Evolutionary conservation across 2,329 filamentous ascomycete genomes (phyloP).

Genomic region (Diaporthe sp.): DNA sequence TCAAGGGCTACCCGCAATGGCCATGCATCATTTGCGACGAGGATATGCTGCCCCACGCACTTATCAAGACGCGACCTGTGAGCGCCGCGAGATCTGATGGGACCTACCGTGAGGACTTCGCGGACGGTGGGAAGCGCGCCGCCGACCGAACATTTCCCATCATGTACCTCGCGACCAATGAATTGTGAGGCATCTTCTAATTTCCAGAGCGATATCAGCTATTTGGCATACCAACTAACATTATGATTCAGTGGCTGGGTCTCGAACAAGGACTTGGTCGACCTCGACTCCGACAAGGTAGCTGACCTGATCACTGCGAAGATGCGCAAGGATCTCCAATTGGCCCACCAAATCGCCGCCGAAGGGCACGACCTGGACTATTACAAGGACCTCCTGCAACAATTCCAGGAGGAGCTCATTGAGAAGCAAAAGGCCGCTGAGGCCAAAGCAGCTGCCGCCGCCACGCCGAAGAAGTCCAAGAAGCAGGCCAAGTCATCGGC

Average conservation of each 20-base stretch:
- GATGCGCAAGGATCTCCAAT: constrained; percentile 82
- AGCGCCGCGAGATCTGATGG: constrained; percentile 87
- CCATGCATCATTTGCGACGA: constrained; percentile 95
- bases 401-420: constrained; percentile 76
- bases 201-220: constrained; percentile 7
- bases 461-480: constrained; percentile 59
- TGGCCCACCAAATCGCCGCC: constrained; percentile 84
- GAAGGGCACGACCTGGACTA: constrained; percentile 83
- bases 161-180: constrained; percentile 95
- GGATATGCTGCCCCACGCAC: constrained; percentile 86
- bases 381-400: constrained; percentile 85
- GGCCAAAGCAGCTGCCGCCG: constrained; percentile 58
- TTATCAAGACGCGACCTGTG: constrained; percentile 85
- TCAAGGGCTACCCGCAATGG: constrained; percentile 97
- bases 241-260: constrained; percentile 83
- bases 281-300: constrained; percentile 81
- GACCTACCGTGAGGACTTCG: constrained; percentile 87
- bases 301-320: constrained; percentile 79
- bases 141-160: constrained; percentile 91
- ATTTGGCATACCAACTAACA: constrained; percentile 20
- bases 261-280: constrained; percentile 83
- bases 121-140: constrained; percentile 87
- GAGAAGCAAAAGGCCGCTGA: constrained; percentile 69
- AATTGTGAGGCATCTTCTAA: constrained; percentile 81
- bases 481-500: constrained; percentile 58